Percentiles rank a stretch among this genome's conserved stretches.
Evolutionary conservation across 164 flowering plant genomes (phyloP).

Genomic region (Magnolia sinica): DNA sequence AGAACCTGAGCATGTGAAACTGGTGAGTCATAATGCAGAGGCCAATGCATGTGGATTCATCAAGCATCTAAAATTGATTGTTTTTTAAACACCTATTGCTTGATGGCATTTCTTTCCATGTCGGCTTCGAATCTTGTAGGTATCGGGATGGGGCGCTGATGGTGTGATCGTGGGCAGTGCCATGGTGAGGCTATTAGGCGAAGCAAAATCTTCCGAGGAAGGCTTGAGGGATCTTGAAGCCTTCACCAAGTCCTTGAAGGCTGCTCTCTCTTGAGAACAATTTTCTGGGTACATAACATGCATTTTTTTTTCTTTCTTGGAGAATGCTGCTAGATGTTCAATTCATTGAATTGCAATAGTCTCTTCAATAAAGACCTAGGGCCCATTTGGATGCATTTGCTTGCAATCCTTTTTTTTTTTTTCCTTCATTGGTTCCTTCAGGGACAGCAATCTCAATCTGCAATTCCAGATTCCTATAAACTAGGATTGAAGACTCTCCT

Average conservation of each 20-base stretch:
- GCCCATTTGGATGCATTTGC: too few species aligned
- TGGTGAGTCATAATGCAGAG: constrained; percentile 36
- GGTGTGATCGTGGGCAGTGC: constrained; percentile 98
- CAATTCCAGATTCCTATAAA: too few species aligned
- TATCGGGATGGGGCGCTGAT: constrained; percentile 93
- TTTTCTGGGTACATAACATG: constrained; percentile 2
- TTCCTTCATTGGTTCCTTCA: too few species aligned
- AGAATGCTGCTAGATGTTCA: too few species aligned
- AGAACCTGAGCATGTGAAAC: constrained; percentile 86
- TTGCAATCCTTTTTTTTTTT: too few species aligned
- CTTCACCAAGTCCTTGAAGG: constrained; percentile 63
- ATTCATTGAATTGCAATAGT: too few species aligned
- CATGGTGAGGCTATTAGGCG: constrained; percentile 71
- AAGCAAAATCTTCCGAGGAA: constrained; percentile 74
- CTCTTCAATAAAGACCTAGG: too few species aligned
- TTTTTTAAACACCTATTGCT: not conserved
- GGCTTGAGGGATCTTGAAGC: constrained; percentile 69
- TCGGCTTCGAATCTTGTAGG: constrained; percentile 33
- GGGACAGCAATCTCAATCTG: too few species aligned
- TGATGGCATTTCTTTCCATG: not conserved
- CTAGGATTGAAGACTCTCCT: too few species aligned
- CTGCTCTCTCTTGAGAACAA: constrained; percentile 51
- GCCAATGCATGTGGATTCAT: not conserved
- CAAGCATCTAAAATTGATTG: not conserved
- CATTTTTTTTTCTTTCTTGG: too few species aligned